Evolutionary conservation across 1,284 basidiomycete species (phyloP), one percentile per base, ranked within the genome.

Genomic region (Ustilago cynodontis): DNA sequence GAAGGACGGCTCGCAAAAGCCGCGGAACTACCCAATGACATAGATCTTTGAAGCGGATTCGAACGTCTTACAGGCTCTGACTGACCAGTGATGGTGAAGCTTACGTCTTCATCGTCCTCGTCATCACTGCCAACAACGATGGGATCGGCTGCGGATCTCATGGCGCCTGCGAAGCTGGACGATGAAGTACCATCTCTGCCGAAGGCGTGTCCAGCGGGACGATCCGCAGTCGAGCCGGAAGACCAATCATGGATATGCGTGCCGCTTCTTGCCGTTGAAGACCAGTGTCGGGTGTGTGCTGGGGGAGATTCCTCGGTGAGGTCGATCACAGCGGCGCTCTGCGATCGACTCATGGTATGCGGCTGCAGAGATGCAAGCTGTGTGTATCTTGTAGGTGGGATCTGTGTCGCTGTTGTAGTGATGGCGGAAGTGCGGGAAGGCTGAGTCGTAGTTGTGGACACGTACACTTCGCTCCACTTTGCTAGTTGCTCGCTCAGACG

Each of bases 291-390:
- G 20, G 43, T n/a, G 22, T 54, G 66, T 18, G 65, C 59, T 5
- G 80, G 78, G 16, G 81, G 78, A 26, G 77, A 81, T 22, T 81
- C 80, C 24, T 60, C 68, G 6, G 80, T 82, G 31, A 82, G 67
- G 53, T 82, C 80, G 59, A 82, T 80, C n/a, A 80, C 66, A 14
- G 58, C 26, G 14, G 58, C 26, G 14, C 62, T 33, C 0, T 26
- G 37, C 24, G 53, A 53, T 39, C 66, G 49, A 50, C 55, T 67
- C 62, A 67, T 72, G 29, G 8, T 64, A 37, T 31, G 22, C 4
- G n/a, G 39, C 18, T 43, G 26, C 9, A 16, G 14, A 26, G 28
- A 29, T 11, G 24, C 50, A 26, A 9, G 5, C 24, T 26, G 41
- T 26, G 53, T 16, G 35, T 24, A 26, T 24, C 18, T 13, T 51